phyloP scores from a whole-genome alignment of 495 filamentous ascomycete genomes.

The Xylaria longipes region DNA sequence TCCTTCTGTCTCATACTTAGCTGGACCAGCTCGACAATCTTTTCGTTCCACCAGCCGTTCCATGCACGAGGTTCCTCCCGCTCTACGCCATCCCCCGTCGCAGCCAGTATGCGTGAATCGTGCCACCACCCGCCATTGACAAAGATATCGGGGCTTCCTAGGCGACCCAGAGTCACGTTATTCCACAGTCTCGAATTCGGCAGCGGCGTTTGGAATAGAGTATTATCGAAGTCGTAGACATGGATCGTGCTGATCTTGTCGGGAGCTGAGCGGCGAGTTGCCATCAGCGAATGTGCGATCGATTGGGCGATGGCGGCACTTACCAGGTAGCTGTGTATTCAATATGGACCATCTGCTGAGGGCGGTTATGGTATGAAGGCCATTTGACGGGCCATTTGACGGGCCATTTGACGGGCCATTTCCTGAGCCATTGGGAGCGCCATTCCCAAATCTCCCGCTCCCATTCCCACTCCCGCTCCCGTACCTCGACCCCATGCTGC shows the following conservation, averaged over 20 bases:
- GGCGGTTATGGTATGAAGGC: constrained; percentile 68
- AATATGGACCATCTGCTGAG: constrained; percentile 82
- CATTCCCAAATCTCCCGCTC: constrained; percentile 1
- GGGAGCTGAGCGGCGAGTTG: constrained; percentile 50
- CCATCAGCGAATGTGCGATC: background rate
- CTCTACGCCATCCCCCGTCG: constrained; percentile 84
- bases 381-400: constrained; percentile 28
- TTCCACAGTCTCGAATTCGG: constrained; percentile 93
- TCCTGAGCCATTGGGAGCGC: constrained; percentile 31
- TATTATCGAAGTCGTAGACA: constrained; percentile 99
- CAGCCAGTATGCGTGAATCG: constrained; percentile 80
- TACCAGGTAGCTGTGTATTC: constrained; percentile 70
- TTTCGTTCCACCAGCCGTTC: constrained; percentile 98
- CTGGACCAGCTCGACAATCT: constrained; percentile 80
- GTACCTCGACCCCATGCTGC: constrained; percentile 23
- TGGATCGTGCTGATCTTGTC: constrained; percentile 80
- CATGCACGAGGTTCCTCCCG: constrained; percentile 84
- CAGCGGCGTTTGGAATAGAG: constrained; percentile 86
- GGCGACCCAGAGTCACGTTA: constrained; percentile 70
- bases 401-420: constrained; percentile 33
- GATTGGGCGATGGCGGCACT: constrained; percentile 24
- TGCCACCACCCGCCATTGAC: constrained; percentile 97
- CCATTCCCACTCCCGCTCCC: background rate
- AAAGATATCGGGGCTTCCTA: constrained; percentile 78
- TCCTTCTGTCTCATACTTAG: constrained; percentile 88